A percentile compares a stretch with the other conserved stretches of the same genome.
Evolutionary conservation across 768 basidiomycete genomes (phyloP).

Genomic region (Rickenella mellea): DNA sequence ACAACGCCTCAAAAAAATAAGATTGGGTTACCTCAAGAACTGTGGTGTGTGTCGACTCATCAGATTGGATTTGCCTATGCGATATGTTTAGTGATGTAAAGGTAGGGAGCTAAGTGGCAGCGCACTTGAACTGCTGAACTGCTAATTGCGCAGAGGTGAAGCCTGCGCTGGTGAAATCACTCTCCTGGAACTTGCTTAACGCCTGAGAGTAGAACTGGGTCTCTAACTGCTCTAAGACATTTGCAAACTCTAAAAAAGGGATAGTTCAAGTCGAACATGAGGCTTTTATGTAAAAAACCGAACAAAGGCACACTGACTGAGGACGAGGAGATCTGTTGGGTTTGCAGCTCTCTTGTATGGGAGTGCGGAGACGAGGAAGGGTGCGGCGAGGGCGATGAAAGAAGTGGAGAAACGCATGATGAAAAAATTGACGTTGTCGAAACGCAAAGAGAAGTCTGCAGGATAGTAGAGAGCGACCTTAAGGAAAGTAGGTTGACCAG

Average conservation of each 20-base stretch:
- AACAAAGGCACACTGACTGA: constrained; percentile 35
- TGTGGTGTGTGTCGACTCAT: constrained; percentile 52
- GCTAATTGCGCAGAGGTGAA: constrained; percentile 45
- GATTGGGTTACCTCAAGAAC: constrained; percentile 36
- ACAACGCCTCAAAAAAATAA: not conserved
- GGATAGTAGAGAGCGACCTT: too few species aligned
- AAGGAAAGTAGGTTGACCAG: too few species aligned
- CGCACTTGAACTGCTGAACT: constrained; percentile 44
- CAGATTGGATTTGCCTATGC: constrained; percentile 36
- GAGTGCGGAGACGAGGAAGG: constrained; percentile 40
- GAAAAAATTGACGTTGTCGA: too few species aligned
- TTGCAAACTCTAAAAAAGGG: constrained; percentile 51
- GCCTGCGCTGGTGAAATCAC: constrained; percentile 59
- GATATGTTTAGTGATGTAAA: not conserved
- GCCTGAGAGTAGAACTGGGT: constrained; percentile 59
- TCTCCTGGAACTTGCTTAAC: constrained; percentile 49
- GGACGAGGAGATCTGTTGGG: constrained; percentile 42
- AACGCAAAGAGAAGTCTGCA: too few species aligned
- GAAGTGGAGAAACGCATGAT: constrained; percentile 42
- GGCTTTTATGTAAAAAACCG: not conserved
- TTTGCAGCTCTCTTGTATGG: too few species aligned
- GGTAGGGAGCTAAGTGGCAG: not conserved
- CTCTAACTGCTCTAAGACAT: constrained; percentile 69
- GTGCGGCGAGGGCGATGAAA: constrained; percentile 30
- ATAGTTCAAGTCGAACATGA: not conserved